phyloP scores from a whole-genome alignment of 352 stramenopile species.

The Phytopythium oedochilum region DNA sequence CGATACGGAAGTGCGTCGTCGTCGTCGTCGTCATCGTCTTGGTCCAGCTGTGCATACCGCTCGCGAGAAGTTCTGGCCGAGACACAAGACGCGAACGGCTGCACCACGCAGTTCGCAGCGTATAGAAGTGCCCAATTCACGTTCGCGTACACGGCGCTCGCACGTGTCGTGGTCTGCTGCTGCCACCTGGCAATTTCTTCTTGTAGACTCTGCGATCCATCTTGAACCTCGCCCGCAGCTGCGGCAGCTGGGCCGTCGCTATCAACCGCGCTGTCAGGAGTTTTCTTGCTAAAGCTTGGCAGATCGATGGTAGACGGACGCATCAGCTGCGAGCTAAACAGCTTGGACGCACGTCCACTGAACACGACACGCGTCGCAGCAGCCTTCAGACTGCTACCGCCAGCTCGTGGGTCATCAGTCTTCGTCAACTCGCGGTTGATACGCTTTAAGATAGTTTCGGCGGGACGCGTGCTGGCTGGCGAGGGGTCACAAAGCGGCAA shows the following conservation, averaged over 20 bases:
- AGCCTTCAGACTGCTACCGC: background rate
- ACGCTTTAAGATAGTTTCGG: constrained; percentile 34
- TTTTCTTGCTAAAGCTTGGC: constrained; percentile 17
- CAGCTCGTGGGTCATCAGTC: constrained; percentile 24
- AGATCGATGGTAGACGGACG: constrained; percentile 57
- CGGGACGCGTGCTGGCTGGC: constrained; percentile 3
- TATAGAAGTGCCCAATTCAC: constrained; percentile 21
- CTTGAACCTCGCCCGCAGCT: constrained; percentile 24
- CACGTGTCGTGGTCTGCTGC: constrained; percentile 19
- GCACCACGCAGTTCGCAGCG: constrained; percentile 20
- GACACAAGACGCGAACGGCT: constrained; percentile 32
- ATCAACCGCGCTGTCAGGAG: constrained; percentile 3
- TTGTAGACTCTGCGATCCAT: constrained; percentile 25
- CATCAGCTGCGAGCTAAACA: constrained; percentile 66
- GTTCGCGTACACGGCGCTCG: constrained; percentile 23
- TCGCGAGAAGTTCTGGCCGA: constrained; percentile 19
- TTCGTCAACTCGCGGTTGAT: constrained; percentile 39
- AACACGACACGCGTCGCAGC: constrained; percentile 55
- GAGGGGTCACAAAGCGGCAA: constrained; percentile 38
- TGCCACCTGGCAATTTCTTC: constrained; percentile 48
- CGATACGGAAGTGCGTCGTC: constrained; percentile 7
- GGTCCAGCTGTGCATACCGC: constrained; percentile 27
- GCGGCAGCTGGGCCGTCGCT: constrained; percentile 15
- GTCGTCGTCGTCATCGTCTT: constrained; percentile 30
- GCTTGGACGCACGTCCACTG: constrained; percentile 60